Conservation (phyloP, 1,284 basidiomycete species). For the Puccinia coronata region DNA sequence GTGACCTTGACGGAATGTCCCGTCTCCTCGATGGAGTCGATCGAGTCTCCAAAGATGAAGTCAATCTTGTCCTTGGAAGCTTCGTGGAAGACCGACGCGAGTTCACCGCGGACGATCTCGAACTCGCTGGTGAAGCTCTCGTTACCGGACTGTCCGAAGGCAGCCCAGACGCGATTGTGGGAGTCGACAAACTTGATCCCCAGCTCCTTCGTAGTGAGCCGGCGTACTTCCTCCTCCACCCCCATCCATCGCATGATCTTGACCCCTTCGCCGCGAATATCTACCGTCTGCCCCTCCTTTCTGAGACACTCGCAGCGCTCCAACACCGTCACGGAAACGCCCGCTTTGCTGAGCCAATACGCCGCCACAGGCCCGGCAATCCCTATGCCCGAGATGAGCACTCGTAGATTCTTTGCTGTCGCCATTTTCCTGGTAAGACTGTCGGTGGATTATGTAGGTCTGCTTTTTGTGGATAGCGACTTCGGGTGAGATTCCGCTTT, state of each 20-base stretch:
- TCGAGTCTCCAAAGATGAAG: slow-evolving; percentile 51
- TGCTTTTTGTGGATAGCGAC: no score
- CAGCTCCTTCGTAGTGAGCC: background rate
- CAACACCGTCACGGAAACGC: slow-evolving; percentile 52
- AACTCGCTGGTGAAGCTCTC: slow-evolving; percentile 50
- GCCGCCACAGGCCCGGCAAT: slow-evolving; percentile 53
- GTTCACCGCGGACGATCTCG: slow-evolving; percentile 54
- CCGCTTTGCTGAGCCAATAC: slow-evolving; percentile 51
- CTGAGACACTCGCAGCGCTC: slow-evolving; percentile 51
- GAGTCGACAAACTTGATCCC: slow-evolving; percentile 51
- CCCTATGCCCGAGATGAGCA: slow-evolving; percentile 54
- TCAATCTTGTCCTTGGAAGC: slow-evolving; percentile 49
- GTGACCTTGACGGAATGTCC: slow-evolving; percentile 49
- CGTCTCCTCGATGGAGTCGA: slow-evolving; percentile 51
- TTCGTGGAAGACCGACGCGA: slow-evolving; percentile 52
- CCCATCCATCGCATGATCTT: slow-evolving; percentile 53
- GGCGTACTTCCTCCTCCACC: slow-evolving; percentile 13
- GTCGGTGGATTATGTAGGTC: background rate
- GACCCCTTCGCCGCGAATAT: slow-evolving; percentile 52
- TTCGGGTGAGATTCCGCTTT: no score
- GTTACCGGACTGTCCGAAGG: slow-evolving; percentile 21
- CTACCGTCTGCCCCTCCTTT: slow-evolving; percentile 53
- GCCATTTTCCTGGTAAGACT: background rate
- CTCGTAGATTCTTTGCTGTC: background rate
- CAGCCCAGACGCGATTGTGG: slow-evolving; percentile 43